These are phyloP conservation scores for Fusarium equiseti DNA, from an alignment of 2,329 filamentous ascomycete genomes.

Conservation along the genomic window DNA sequence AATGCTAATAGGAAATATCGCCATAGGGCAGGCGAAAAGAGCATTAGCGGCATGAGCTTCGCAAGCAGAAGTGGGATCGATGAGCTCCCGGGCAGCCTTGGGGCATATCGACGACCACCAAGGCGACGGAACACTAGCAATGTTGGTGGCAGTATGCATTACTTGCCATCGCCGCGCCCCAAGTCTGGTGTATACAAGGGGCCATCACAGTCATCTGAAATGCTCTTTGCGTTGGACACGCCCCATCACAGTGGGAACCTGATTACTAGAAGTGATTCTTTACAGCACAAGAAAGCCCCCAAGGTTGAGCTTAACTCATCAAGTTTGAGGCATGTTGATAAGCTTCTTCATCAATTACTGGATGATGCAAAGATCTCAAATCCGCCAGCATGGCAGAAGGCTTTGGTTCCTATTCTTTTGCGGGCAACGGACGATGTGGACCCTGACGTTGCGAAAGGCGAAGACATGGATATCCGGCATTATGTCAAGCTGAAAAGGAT, in stretches of 20 bases:
- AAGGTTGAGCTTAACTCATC: slow-evolving; percentile 88
- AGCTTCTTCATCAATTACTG: slow-evolving; percentile 84
- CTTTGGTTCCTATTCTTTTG: slow-evolving; percentile 88
- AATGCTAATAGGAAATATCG: slow-evolving; percentile 81
- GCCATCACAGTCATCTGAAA: slow-evolving; percentile 64
- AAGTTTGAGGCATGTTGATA: slow-evolving; percentile 88
- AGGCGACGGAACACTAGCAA: slow-evolving; percentile 87
- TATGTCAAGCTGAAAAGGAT: slow-evolving; percentile 99
- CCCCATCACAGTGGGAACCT: slow-evolving; percentile 59
- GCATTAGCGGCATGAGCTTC: slow-evolving; percentile 76
- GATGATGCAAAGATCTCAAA: slow-evolving; percentile 81
- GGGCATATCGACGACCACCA: slow-evolving; percentile 70
- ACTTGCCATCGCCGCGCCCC: slow-evolving; percentile 79
- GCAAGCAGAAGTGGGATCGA: slow-evolving; percentile 75
- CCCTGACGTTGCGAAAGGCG: slow-evolving; percentile 88
- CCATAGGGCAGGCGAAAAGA: slow-evolving; percentile 79
- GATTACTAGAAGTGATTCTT: slow-evolving; percentile 83
- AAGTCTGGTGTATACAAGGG: slow-evolving; percentile 70
- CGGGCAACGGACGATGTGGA: slow-evolving; percentile 95
- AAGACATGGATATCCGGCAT: slow-evolving; percentile 96
- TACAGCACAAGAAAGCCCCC: slow-evolving; percentile 79
- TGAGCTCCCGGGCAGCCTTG: slow-evolving; percentile 69
- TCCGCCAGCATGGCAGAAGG: slow-evolving; percentile 85
- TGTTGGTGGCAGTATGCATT: slow-evolving; percentile 76
- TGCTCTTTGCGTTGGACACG: slow-evolving; percentile 61